Base-by-base conservation (phyloP, 805 yeast species). In the Candida morakotiae region DNA sequence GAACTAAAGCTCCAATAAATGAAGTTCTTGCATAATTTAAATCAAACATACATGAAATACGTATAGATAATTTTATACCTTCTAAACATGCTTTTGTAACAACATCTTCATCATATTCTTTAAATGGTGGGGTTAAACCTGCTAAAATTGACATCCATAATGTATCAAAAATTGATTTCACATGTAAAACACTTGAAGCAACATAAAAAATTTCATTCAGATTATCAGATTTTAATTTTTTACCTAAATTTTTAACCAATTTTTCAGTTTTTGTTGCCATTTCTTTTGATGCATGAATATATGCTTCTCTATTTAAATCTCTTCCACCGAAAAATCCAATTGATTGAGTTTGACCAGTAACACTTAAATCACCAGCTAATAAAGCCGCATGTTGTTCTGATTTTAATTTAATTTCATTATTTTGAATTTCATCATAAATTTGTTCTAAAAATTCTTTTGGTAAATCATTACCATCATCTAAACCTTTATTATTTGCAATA, bases 141-240 rank as follows among this genome's bases (percentile, higher is more conserved):
- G 98, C 98, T 47, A 93, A 70, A 33, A 93, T 77, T 0, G 97
- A 87, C 96, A 94, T 89, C 99, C 99, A 93, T 30, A 85, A 66
- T 13, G 87, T 87, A 51, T 91, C 96, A 62, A 93, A 91, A 54
- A 94, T 86, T 1, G 97, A 89, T 55, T 77, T 83, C 11, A 91
- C 95, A 55, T 91, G 96, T 48, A 87, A 94, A 11, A 85, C 77
- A 52, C 85, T 91, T 2, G 88, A 77, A 0, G 97, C 97, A 14
- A 81, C 77, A 58, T 87, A 86, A 54, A 81, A 89, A 0, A 77
- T 71, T 28, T 41, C 48, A 5, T 52, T 41, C 16, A 68, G 62
- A 30, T 68, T 72, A 35, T 60, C 66, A 21, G 29, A 28, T 40
- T 69, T 72, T 28, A 67, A 51, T 45, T 67, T 55, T 37, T 60